Evolutionary conservation across 2,329 filamentous ascomycete genomes (phyloP).

Genomic region (Aspergillus sp.): DNA sequence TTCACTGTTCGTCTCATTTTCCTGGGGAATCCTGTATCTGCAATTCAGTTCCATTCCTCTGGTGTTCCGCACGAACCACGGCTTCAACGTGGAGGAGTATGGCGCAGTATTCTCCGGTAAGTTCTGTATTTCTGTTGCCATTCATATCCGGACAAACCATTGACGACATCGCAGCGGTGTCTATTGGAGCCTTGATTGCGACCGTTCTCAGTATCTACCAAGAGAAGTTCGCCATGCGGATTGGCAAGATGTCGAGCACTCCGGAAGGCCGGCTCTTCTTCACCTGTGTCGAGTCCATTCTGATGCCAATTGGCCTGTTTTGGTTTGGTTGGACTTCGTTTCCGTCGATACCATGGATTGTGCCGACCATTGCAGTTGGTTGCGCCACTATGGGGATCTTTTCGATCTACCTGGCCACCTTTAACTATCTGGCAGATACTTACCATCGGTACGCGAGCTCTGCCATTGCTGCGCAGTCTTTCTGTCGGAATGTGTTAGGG

Average conservation of each 20-base stretch:
- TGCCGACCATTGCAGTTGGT: constrained; percentile 64
- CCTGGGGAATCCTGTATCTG: constrained; percentile 80
- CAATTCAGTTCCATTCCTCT: constrained; percentile 75
- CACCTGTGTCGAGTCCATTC: constrained; percentile 67
- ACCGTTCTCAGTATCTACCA: constrained; percentile 68
- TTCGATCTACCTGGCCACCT: constrained; percentile 77
- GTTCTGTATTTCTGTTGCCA: background rate
- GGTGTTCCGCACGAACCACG: constrained; percentile 66
- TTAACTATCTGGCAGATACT: constrained; percentile 86
- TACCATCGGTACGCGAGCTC: constrained; percentile 81
- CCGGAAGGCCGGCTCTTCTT: constrained; percentile 81
- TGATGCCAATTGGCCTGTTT: constrained; percentile 75
- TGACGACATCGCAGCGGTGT: constrained; percentile 51
- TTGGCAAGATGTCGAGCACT: constrained; percentile 44
- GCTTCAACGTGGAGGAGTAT: constrained; percentile 63
- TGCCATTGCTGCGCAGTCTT: constrained; percentile 77
- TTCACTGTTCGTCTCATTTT: constrained; percentile 80
- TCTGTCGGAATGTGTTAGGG: constrained; percentile 78
- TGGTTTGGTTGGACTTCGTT: constrained; percentile 71
- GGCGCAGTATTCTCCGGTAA: constrained; percentile 64
- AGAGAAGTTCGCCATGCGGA: constrained; percentile 60
- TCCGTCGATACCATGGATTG: constrained; percentile 64
- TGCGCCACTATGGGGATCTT: constrained; percentile 81
- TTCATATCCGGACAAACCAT: background rate
- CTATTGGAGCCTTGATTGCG: constrained; percentile 61